phyloP scores from a whole-genome alignment of 129 eudicot genomes.

The Chrysanthemum seticuspe region DNA sequence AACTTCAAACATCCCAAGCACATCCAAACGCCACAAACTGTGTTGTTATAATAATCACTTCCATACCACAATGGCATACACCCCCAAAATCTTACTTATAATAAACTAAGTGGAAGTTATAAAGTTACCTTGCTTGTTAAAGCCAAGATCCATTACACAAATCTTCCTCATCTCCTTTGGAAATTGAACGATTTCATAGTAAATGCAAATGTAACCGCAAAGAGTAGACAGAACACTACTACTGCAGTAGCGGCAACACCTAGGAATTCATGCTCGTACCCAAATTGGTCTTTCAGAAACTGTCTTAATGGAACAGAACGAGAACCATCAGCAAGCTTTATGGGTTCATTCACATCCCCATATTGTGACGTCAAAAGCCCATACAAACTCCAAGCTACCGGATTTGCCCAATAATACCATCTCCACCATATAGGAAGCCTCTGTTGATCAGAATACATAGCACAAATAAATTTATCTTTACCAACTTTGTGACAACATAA shows the following conservation, averaged over 20 bases:
- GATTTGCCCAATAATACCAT: constrained; percentile 97
- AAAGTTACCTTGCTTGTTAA: constrained; percentile 9
- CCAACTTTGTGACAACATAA: too few relatives aligned
- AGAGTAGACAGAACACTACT: constrained; percentile 64
- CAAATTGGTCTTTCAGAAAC: constrained; percentile 63
- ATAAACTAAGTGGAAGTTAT: not conserved
- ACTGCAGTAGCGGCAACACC: constrained; percentile 63
- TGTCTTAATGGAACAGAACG: constrained; percentile 44
- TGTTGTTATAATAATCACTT: too few relatives aligned
- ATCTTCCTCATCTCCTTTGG: constrained; percentile 60
- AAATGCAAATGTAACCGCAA: constrained; percentile 67
- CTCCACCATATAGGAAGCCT: constrained; percentile 94
- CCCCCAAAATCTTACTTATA: not conserved
- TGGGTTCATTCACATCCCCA: constrained; percentile 54
- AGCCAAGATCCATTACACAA: constrained; percentile 9
- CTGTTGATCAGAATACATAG: constrained; percentile 31
- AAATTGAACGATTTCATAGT: constrained; percentile 78
- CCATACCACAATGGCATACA: too few relatives aligned
- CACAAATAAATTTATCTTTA: not conserved
- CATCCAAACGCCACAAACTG: too few relatives aligned
- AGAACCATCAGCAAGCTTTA: constrained; percentile 67
- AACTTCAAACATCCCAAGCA: too few relatives aligned
- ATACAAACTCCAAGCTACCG: constrained; percentile 90
- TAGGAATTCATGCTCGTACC: constrained; percentile 64
- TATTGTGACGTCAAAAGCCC: constrained; percentile 90